Evolutionary conservation across 805 yeast genomes (phyloP).

Genomic region (Babjeviella inositovora): DNA sequence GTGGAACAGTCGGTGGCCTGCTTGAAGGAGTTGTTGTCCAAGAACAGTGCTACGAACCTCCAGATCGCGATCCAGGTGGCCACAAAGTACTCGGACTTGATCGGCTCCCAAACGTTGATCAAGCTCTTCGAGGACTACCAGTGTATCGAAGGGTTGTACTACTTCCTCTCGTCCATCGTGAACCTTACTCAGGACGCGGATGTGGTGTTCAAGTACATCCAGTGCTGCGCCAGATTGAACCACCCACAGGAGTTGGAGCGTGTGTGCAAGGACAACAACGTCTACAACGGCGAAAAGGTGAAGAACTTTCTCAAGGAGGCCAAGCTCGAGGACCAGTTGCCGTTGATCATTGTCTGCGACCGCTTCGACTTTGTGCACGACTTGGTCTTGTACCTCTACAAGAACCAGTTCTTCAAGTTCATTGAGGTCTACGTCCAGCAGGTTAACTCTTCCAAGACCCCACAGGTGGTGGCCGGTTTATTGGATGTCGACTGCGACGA

Average conservation of each 20-base stretch:
- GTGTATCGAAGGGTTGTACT: slow-evolving; percentile 86
- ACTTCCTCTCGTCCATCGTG: slow-evolving; percentile 85
- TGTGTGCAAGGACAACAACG: slow-evolving; percentile 84
- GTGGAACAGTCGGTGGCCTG: slow-evolving; percentile 87
- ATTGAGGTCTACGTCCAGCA: slow-evolving; percentile 97
- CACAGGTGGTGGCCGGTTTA: slow-evolving; percentile 92
- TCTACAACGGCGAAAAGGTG: slow-evolving; percentile 93
- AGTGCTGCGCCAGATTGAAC: slow-evolving; percentile 80
- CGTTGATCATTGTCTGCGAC: slow-evolving; percentile 92
- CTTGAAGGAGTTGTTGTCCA: slow-evolving; percentile 70
- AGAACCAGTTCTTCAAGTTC: slow-evolving; percentile 88
- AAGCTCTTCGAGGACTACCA: slow-evolving; percentile 88
- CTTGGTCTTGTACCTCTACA: slow-evolving; percentile 82
- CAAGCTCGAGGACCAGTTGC: slow-evolving; percentile 85
- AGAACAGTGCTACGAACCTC: slow-evolving; percentile 70
- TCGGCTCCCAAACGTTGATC: slow-evolving; percentile 75
- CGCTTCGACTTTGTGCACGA: slow-evolving; percentile 86
- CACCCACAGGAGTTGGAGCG: slow-evolving; percentile 93
- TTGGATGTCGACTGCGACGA: slow-evolving; percentile 98
- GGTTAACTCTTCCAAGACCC: slow-evolving; percentile 90
- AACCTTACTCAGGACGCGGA: slow-evolving; percentile 88
- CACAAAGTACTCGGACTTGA: slow-evolving; percentile 85
- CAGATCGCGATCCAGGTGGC: slow-evolving; percentile 95
- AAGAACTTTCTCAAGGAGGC: slow-evolving; percentile 95
- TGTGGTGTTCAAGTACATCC: slow-evolving; percentile 91